A percentile compares a stretch with the other conserved stretches of the same genome.
Evolutionary conservation across 164 flowering plant species (phyloP).

Genomic region (Dillenia suffruticosa): DNA sequence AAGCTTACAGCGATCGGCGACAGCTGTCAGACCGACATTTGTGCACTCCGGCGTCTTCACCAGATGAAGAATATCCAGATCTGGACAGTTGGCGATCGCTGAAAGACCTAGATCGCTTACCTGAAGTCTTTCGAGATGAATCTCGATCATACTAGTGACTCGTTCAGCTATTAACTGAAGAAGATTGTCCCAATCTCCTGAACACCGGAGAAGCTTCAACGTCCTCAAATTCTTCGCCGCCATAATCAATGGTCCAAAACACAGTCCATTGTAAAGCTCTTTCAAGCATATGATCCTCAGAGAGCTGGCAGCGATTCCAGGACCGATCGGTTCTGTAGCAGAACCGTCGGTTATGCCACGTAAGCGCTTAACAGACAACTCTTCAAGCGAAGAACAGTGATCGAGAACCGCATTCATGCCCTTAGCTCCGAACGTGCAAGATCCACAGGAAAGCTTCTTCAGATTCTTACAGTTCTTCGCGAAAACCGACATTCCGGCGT

Average conservation of each 20-base stretch:
- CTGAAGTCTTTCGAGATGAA: conserved; percentile 89
- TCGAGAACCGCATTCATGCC: conserved; percentile 76
- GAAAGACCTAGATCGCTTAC: conserved; percentile 73
- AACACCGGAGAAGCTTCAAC: conserved; percentile 63
- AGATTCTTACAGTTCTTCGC: conserved; percentile 51
- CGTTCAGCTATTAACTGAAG: conserved; percentile 38
- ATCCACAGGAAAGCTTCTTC: conserved; percentile 77
- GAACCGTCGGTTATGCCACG: conserved; percentile 51
- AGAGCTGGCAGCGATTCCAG: conserved; percentile 46
- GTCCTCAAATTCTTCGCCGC: conserved; percentile 60
- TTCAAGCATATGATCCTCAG: conserved; percentile 61
- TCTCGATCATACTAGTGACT: conserved; percentile 46
- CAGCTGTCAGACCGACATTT: conserved; percentile 45
- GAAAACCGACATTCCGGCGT: conserved; percentile 54
- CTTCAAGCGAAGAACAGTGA: conserved; percentile 63
- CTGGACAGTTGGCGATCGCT: conserved; percentile 52
- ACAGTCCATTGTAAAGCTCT: conserved; percentile 80
- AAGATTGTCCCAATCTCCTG: conserved; percentile 84
- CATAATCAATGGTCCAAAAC: conserved; percentile 61
- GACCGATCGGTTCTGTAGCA: conserved; percentile 44
- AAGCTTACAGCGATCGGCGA: conserved; percentile 64
- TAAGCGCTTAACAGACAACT: conserved; percentile 80
- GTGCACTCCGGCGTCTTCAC: conserved; percentile 87
- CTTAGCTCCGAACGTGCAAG: conserved; percentile 70
- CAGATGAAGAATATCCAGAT: conserved; percentile 70